Base-by-base conservation (phyloP, 352 stramenopile species). In the Globisporangium megalacanthum region DNA sequence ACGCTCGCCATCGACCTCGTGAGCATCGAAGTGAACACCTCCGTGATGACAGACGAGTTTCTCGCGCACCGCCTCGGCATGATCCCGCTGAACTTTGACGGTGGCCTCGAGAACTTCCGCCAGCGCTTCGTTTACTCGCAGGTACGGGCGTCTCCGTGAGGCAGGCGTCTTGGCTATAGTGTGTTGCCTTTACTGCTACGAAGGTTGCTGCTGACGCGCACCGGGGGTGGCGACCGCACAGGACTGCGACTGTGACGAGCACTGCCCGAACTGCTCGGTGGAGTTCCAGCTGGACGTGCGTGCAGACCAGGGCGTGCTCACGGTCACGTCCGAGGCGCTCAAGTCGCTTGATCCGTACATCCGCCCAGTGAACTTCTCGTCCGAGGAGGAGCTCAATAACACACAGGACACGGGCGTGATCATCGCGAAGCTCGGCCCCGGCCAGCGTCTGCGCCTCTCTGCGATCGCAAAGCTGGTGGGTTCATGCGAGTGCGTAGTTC, bases 1-100 rank as follows among this genome's bases (percentile, higher is more conserved):
- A 99, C 96, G n/a, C 72, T 99, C 52, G 94, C 94, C 15, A 99
- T 99, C 70, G 97, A 99, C 72, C 80, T 99, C n/a, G 97, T 99
- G 46, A 97, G 92, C 69, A 97, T 99, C 70, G 79, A 97, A 70
- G 85, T 98, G 60, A 99, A 99, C 85, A 97, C 94, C 31, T 97
- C 89, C 25, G 94, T 98, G 35, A 88, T 99, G 70, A 98, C 98
- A 60, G 97, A 99, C 81, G 97, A 99, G 79, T 99, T 99, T 68
- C 84, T 99, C 62, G 96, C 96, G 22, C 97, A 99, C 75, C 85
- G 97, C 6, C 72, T 99, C 52, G 97, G 97, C 45, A 89, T 99
- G 68, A 98, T 99, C 67, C 97, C 97, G 54, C 88, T 99, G 58
- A 81, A 86, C 48, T 92, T 91, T 52, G 84, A 92, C 61, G 83